Base-by-base conservation (phyloP, 2,329 filamentous ascomycete species). In the Botrytis cinerea region DNA sequence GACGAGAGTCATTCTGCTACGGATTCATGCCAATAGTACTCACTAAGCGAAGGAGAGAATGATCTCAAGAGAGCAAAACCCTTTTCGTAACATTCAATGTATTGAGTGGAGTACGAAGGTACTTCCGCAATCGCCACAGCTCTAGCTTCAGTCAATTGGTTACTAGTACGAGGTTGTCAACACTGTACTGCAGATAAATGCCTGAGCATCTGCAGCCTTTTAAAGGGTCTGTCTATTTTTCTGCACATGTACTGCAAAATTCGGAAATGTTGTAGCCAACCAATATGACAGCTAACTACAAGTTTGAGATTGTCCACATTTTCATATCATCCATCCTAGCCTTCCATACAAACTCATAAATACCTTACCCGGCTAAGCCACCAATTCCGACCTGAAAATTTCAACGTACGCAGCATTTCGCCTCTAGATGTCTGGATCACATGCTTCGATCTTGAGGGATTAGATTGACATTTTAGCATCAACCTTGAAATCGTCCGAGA, bases 161-260 rank as follows among this genome's bases (percentile, higher is more conserved):
- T 38, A 61, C 40, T 71, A 20, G 40, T 71, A 71, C 57, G 32
- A 62, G 43, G 43, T 43, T 16, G 51, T 70, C 38, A 20, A 48
- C 38, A 71, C 57, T 22, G 22, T 62, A 32, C 68, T 48, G 68
- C 54, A 70, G 68, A 61, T 14, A 46, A 61, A 70, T 48, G 68
- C 28, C 45, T 61, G 18, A 70, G 40, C 45, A 46, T 70, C 67
- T 70, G 68, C 54, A 70, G 57, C 57, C 57, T 70, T 62, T 40
- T 70, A 32, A 51, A 71, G 38, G 60, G 40, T 70, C 25, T 18
- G 35, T 16, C 25, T 18, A n/a, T 4, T 43, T 43, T 8, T 10
- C 67, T 70, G 51, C 51, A 54, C 35, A 25, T 60, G n/a, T 70
- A 38, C 51, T 60, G 67, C 51, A 70, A n/a, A 63, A 16, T 28